phyloP scores from a whole-genome alignment of 352 stramenopile species.

The Pythium phragmitis region DNA sequence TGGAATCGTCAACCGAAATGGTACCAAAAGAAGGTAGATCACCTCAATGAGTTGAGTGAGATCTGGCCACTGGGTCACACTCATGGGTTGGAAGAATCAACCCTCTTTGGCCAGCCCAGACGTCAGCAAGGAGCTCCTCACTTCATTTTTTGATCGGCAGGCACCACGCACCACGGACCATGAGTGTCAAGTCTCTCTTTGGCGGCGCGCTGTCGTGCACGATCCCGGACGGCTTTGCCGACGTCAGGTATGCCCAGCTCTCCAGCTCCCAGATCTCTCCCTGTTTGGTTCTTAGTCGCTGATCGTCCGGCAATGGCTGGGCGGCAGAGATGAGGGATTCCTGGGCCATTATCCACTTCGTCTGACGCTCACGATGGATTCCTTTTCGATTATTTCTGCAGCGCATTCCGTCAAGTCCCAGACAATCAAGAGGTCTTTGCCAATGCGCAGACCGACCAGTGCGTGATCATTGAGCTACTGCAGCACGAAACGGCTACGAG shows the following conservation, averaged over 20 bases:
- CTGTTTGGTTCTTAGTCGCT: not conserved
- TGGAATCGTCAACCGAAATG: not conserved
- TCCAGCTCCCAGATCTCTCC: not conserved
- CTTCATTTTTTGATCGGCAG: not conserved
- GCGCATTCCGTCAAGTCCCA: constrained; percentile 78
- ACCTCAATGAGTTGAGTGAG: not conserved
- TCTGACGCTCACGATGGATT: constrained; percentile 2
- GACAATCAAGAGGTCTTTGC: constrained; percentile 90
- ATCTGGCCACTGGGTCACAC: not conserved
- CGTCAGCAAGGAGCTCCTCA: not conserved
- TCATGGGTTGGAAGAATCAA: not conserved
- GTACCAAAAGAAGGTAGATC: constrained; percentile 7
- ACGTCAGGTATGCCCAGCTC: constrained; percentile 60
- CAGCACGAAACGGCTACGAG: constrained; percentile 55
- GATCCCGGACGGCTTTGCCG: constrained; percentile 69
- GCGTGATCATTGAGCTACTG: constrained; percentile 82
- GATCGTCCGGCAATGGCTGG: not conserved
- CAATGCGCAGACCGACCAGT: constrained; percentile 75
- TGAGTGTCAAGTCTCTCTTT: constrained; percentile 39
- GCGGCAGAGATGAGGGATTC: not conserved
- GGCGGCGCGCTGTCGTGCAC: constrained; percentile 71
- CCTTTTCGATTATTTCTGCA: constrained; percentile 5
- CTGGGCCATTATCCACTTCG: not conserved
- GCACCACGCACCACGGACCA: constrained; percentile 2
- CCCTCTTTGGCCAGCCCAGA: not conserved